Percentiles rank a stretch among this genome's conserved stretches.
Evolutionary conservation across 2,329 filamentous ascomycete genomes (phyloP).

Genomic region (Neoascochyta sp.): DNA sequence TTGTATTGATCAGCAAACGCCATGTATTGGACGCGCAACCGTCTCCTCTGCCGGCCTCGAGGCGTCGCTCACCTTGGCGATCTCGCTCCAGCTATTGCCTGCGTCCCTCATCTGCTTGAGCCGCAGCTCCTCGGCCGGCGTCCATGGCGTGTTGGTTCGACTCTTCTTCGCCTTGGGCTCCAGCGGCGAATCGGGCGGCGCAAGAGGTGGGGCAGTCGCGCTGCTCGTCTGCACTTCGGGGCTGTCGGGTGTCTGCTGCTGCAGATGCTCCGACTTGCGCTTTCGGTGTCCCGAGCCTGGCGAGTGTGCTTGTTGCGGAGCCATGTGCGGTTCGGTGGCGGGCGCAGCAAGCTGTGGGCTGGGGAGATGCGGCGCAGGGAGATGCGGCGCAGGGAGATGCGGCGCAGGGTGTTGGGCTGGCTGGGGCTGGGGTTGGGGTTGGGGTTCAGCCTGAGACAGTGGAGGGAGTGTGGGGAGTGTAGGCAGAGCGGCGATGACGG

Average conservation of each 20-base stretch:
- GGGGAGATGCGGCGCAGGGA: conserved; percentile 26
- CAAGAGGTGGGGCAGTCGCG: no score
- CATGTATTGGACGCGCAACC: neutral
- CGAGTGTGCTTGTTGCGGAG: conserved; percentile 15
- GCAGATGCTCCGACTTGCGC: conserved; percentile 33
- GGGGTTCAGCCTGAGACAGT: no score
- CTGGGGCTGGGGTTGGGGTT: conserved; percentile 21
- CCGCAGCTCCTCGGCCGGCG: conserved; percentile 84
- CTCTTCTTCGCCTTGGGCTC: conserved; percentile 72
- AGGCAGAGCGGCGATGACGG: conserved; percentile 40
- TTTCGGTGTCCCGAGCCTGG: conserved; percentile 13
- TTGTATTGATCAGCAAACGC: conserved; percentile 15
- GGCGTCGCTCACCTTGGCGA: conserved; percentile 70
- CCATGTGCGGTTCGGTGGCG: conserved; percentile 22
- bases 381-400: no score
- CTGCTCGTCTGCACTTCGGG: conserved; percentile 14
- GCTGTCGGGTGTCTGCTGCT: no score
- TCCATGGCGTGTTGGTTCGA: conserved; percentile 98
- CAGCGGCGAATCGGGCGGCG: conserved; percentile 23
- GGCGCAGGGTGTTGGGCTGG: conserved; percentile 16
- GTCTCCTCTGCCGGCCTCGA: conserved; percentile 1
- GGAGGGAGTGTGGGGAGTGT: no score
- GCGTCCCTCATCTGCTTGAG: conserved; percentile 92
- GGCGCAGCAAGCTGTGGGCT: conserved; percentile 27
- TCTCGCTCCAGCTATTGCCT: conserved; percentile 94